Conservation (phyloP, 2,329 filamentous ascomycete species). For the Colletotrichum sp. region DNA sequence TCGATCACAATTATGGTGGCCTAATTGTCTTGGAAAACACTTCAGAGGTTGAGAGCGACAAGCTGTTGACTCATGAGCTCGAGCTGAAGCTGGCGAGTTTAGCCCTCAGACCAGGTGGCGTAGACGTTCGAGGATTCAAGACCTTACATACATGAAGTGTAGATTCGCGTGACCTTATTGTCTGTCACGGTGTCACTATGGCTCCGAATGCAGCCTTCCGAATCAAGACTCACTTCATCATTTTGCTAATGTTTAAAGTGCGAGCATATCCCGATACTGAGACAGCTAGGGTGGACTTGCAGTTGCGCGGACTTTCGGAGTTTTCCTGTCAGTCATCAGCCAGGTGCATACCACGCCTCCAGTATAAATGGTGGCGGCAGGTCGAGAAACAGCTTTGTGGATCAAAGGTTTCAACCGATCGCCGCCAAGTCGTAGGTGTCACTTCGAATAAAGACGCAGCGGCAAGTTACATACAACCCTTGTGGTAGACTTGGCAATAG, state of each 20-base stretch:
- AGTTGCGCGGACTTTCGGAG: neutral
- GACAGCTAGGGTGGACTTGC: accelerated
- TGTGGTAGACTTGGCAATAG: neutral
- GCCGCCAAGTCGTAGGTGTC: neutral
- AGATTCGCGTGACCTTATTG: neutral
- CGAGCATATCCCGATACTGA: neutral
- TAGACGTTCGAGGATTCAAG: neutral
- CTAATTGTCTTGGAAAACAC: neutral
- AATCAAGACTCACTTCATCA: neutral
- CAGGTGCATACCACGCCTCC: accelerated
- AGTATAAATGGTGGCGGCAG: neutral
- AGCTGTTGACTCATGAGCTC: neutral
- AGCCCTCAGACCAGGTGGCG: neutral
- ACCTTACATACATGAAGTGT: neutral
- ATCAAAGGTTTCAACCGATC: accelerated
- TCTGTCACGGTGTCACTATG: neutral
- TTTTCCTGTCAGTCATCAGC: accelerated
- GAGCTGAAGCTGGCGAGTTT: neutral
- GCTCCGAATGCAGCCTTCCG: neutral
- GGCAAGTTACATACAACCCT: neutral
- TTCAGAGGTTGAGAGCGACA: neutral
- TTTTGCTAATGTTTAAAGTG: accelerated
- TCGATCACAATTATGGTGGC: neutral
- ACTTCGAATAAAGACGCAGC: neutral
- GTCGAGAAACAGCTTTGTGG: neutral